Evolutionary conservation across 176 grass and related monocot genomes (phyloP).

Genomic region (Cenchrus americanus): DNA sequence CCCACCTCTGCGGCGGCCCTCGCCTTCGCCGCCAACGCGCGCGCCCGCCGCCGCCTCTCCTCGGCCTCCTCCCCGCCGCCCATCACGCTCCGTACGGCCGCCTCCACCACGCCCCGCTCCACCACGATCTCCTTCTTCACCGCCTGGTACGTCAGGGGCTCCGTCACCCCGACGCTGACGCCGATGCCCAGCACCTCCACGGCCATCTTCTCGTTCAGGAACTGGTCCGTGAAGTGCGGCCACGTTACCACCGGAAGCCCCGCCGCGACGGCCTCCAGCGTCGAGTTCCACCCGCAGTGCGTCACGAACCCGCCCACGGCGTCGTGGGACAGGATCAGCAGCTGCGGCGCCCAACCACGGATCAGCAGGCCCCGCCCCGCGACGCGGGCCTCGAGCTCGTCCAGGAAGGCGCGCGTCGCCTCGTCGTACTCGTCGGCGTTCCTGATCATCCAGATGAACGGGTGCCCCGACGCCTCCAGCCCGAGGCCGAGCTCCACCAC

Average conservation of each 20-base stretch:
- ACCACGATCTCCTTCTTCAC: constrained; percentile 41
- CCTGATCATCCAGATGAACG: constrained; percentile 59
- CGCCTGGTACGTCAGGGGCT: neutral
- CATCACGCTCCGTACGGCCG: constrained; percentile 45
- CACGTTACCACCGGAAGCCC: constrained; percentile 66
- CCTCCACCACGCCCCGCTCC: neutral
- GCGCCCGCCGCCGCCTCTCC: constrained; percentile 28
- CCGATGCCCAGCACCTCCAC: constrained; percentile 61
- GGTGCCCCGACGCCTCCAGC: constrained; percentile 45
- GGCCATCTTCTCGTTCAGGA: constrained; percentile 60
- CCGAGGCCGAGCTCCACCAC: constrained; percentile 61
- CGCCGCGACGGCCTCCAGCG: constrained; percentile 49
- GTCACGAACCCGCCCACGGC: constrained; percentile 68
- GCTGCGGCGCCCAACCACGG: constrained; percentile 64
- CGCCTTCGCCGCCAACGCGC: constrained; percentile 18
- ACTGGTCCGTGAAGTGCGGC: constrained; percentile 62
- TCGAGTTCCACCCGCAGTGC: constrained; percentile 91
- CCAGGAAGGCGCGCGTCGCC: constrained; percentile 1
- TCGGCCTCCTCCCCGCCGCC: constrained; percentile 39
- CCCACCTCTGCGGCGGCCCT: constrained; percentile 8
- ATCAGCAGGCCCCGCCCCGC: constrained; percentile 41
- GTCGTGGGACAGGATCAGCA: constrained; percentile 60
- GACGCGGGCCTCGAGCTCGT: constrained; percentile 25
- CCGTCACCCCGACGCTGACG: constrained; percentile 43
- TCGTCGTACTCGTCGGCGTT: constrained; percentile 4